These are phyloP conservation scores for Neurospora tetraspora DNA, from an alignment of 495 filamentous ascomycete genomes.

Conservation along the genomic window DNA sequence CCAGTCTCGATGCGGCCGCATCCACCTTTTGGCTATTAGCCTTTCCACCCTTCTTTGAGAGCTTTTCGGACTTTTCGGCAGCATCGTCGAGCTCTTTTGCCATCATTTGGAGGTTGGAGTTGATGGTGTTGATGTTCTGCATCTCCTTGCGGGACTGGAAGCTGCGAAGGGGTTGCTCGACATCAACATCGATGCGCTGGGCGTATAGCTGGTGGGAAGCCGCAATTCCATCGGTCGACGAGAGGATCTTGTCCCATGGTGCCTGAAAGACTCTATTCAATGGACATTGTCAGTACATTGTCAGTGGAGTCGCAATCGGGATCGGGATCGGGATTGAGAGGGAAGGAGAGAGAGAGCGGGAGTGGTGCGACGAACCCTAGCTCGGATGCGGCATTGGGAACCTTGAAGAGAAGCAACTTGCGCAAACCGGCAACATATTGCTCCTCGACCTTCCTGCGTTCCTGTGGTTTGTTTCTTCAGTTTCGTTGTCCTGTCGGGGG, in stretches of 20 bases:
- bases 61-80: conserved; percentile 80
- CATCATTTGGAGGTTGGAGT: conserved; percentile 66
- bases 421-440: conserved; percentile 74
- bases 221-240: conserved; percentile 68
- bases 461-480: conserved; percentile 43
- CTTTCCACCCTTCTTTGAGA: conserved; percentile 68
- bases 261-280: conserved; percentile 67
- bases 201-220: conserved; percentile 77
- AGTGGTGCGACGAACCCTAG: conserved; percentile 57
- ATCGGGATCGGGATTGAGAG: neutral
- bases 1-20: conserved; percentile 59
- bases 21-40: conserved; percentile 74
- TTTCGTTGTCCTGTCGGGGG: conserved; percentile 4
- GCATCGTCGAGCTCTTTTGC: conserved; percentile 78
- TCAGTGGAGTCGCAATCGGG: neutral
- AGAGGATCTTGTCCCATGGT: conserved; percentile 87
- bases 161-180: conserved; percentile 73
- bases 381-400: conserved; percentile 60
- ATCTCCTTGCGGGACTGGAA: conserved; percentile 66
- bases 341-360: neutral
- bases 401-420: conserved; percentile 68
- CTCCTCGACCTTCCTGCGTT: conserved; percentile 88
- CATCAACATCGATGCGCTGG: conserved; percentile 78
- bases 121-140: conserved; percentile 72
- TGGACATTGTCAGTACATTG: conserved; percentile 1